Percentiles rank a stretch among this genome's conserved stretches.
phyloP scores from a whole-genome alignment of 305 asterid species.

The Fraxinus platypoda region DNA sequence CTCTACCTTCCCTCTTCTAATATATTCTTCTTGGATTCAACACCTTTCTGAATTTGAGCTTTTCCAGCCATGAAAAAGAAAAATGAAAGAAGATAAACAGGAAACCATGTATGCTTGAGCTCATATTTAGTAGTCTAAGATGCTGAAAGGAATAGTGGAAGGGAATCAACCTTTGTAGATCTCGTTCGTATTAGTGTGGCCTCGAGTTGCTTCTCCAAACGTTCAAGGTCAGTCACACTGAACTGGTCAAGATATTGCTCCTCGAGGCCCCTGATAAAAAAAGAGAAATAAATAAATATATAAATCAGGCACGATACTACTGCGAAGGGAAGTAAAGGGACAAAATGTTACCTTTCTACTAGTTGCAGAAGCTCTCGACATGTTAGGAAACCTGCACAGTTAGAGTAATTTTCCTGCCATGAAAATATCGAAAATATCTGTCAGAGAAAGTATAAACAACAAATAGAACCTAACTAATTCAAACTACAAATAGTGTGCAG shows the following conservation, averaged over 20 bases:
- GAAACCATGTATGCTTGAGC: background rate
- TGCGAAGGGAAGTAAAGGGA: background rate
- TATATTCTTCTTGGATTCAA: background rate
- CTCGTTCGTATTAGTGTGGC: slow-evolving; percentile 44
- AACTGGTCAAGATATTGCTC: slow-evolving; percentile 33
- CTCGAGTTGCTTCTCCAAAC: slow-evolving; percentile 50
- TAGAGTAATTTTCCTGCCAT: slow-evolving; percentile 35
- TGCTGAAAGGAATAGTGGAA: background rate
- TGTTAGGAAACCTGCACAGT: slow-evolving; percentile 26
- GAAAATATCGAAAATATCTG: background rate
- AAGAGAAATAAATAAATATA: background rate
- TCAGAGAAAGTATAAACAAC: background rate
- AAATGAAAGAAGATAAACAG: background rate
- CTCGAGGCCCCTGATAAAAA: slow-evolving; percentile 36
- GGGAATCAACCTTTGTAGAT: slow-evolving; percentile 40
- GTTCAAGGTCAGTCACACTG: slow-evolving; percentile 36
- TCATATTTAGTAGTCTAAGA: background rate
- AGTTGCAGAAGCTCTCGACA: slow-evolving; percentile 43
- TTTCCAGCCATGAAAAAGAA: background rate
- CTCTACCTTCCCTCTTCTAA: background rate
- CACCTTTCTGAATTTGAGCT: background rate
- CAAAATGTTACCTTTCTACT: slow-evolving; percentile 43
- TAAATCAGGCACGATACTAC: background rate
- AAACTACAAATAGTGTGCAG: background rate
- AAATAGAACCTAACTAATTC: background rate